phyloP scores from a whole-genome alignment of 2,329 filamentous ascomycete species.

The Stagonosporopsis chrysanthemi region DNA sequence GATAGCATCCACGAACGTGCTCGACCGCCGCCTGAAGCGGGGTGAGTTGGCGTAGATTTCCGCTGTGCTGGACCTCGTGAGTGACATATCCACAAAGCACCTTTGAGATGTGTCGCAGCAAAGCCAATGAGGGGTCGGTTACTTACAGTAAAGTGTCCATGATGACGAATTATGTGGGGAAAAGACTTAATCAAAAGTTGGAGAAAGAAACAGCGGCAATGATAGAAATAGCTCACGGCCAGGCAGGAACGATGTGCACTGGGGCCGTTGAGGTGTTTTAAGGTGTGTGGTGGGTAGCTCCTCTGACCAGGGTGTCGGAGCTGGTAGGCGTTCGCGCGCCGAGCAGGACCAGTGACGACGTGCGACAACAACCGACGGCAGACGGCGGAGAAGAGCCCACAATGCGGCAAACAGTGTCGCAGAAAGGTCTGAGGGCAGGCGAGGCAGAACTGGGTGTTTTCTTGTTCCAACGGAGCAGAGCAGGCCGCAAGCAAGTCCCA shows the following conservation, averaged over 20 bases:
- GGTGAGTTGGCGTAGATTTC: slow-evolving; percentile 92
- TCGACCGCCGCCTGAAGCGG: slow-evolving; percentile 89
- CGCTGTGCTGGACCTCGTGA: slow-evolving; percentile 70
- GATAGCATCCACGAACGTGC: slow-evolving; percentile 95
- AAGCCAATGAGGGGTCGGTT: slow-evolving; percentile 26
- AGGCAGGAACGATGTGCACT: slow-evolving; percentile 12
- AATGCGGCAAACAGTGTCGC: slow-evolving; percentile 21
- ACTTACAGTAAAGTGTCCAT: slow-evolving; percentile 72
- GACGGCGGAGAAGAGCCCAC: slow-evolving; percentile 15
- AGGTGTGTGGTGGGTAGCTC: slow-evolving; percentile 18
- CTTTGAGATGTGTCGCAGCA: slow-evolving; percentile 2
- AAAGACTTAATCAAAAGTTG: slow-evolving; percentile 7
- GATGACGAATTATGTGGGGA: slow-evolving; percentile 20
- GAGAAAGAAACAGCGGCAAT: slow-evolving; percentile 16
- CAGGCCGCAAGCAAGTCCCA: slow-evolving; percentile 1
- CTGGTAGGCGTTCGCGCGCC: slow-evolving; percentile 28
- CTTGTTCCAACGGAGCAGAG: slow-evolving; percentile 9
- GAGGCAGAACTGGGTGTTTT: slow-evolving; percentile 5
- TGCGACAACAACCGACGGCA: slow-evolving; percentile 21
- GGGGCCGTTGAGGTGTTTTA: slow-evolving; percentile 27
- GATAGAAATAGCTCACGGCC: slow-evolving; percentile 8
- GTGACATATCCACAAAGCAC: slow-evolving; percentile 11
- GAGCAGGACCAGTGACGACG: slow-evolving; percentile 32
- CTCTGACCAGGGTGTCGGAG: slow-evolving; percentile 24
- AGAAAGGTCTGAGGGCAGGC: slow-evolving; percentile 14